Base-by-base conservation (phyloP, 148 eudicot species). In the Polygonum maritimum region DNA sequence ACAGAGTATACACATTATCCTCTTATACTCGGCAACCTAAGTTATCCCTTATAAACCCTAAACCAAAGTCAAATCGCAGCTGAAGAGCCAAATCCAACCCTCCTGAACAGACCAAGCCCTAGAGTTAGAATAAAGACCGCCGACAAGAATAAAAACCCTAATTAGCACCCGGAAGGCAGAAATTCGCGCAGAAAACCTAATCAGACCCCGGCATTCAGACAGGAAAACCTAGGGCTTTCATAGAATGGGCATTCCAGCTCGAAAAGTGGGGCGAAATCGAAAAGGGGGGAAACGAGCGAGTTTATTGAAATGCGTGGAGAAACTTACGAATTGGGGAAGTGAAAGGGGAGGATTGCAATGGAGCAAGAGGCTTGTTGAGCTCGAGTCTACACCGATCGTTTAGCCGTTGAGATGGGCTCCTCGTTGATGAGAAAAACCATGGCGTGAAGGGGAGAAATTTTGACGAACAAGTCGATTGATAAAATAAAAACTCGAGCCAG, bases 1-100 rank as follows among this genome's bases (percentile, higher is more conserved):
- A 73, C 98, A 95, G 80, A 95, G 92, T 90, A 92, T 89, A 89
- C 98, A 95, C 98, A 95, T 95, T 95, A 90, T 92, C 96, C 96
- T 87, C 87, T 79, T 71, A 44, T 81, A 60, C 87, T 82, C 78
- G 47, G 39, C 86, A 67, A 6, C 88, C 85, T 79, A 78, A 45
- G 79, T 78, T 85, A 33, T 79, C 84, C 79, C 38, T 71, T 78
- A 35, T 55, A 65, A 79, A 81, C 81, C 86, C 84, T 84, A 76
- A 76, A 72, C 75, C 75, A 67, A 67, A 67, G 45, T 67, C 75
- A 73, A 73, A 47, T 51, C 55, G 57, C 54, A 73, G 75, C 39
- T 21, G 49, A 45, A 45, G 9, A 73, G 15, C 7, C 19, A 9
- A 73, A 73, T 12, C 7, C 75, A 19, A 47, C 33, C 54, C 75